Base-by-base conservation (phyloP, 2,329 filamentous ascomycete species). In the Juglanconis sp. region DNA sequence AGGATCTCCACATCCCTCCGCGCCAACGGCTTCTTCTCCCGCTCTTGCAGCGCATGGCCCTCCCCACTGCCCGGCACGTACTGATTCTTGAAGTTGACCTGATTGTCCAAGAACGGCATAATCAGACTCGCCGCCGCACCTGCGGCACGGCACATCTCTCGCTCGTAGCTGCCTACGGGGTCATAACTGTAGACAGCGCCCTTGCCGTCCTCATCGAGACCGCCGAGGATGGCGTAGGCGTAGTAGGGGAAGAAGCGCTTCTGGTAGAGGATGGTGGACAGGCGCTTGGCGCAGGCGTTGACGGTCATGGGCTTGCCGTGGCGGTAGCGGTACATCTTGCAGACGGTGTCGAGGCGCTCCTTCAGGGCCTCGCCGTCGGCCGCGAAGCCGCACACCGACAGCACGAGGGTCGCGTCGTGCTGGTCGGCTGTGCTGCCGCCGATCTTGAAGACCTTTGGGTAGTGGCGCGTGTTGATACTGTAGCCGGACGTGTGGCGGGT, bases 181-280 rank as follows among this genome's bases (percentile, higher is more conserved):
- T 99, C 95, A 79, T 99, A 99, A 65, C 90, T 95, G 83, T 97
- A 99, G 63, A 99, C 83, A 57, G 94, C 94, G 61, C 95, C 96
- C 75, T 88, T 90, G 68, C 95, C 95, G 64, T 98, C 88, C 79
- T 98, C 95, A 70, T 99, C 96, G 64, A 99, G 78, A 24, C 95
- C 95, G 51, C 90, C 95, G 51, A 99, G 82, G 74, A 99, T 98
- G 36, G 94, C 94, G 70, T 94, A 87, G 61, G 96, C 91, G 77
- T 99, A 99, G 85, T 96, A 99, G 30, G 95, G 95, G 82, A 99
- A 99, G 82, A 99, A 99, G 53, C 95, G 91, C 81, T 98, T 98
- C 76, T 88, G 84, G 81, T 99, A 99, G 60, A 99, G 87, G 67
- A 99, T 96, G 51, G 96, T 97, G 46, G 91, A 94, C 63, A 99